Conservation (phyloP, 768 basidiomycete genomes). For the Lyophyllum shimeji region DNA sequence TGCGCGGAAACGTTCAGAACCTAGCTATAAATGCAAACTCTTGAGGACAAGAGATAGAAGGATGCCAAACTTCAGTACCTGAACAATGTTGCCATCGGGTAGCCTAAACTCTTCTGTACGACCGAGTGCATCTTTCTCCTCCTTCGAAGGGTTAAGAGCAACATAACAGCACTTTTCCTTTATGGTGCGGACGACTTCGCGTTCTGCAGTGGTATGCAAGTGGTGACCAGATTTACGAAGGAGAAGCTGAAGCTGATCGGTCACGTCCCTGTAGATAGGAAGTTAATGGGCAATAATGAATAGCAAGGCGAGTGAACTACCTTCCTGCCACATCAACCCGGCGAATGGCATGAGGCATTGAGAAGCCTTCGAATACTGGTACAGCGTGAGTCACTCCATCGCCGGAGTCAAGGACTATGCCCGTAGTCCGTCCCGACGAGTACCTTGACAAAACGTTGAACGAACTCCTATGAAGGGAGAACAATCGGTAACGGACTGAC, state of each 20-base stretch:
- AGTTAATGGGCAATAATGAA: constrained; percentile 12
- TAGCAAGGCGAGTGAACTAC: constrained; percentile 38
- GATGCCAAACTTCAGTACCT: constrained; percentile 48
- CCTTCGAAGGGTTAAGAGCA: constrained; percentile 88
- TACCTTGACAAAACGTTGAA: constrained; percentile 57
- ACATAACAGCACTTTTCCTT: constrained; percentile 99
- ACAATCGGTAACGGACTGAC: constrained; percentile 47
- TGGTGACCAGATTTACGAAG: constrained; percentile 94
- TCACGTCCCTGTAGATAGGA: constrained; percentile 75
- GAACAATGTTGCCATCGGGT: constrained; percentile 93
- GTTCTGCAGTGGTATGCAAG: constrained; percentile 94
- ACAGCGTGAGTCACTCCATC: constrained; percentile 99
- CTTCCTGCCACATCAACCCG: constrained; percentile 96
- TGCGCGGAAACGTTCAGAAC: constrained; percentile 92
- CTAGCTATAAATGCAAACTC: constrained; percentile 58
- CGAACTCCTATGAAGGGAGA: constrained; percentile 7
- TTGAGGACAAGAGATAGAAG: constrained; percentile 14
- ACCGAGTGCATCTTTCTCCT: constrained; percentile 86
- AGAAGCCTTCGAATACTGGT: constrained; percentile 98
- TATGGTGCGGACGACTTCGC: constrained; percentile 94
- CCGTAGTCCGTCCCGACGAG: constrained; percentile 96
- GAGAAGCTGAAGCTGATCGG: constrained; percentile 92
- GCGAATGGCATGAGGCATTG: constrained; percentile 97
- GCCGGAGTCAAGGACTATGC: constrained; percentile 98
- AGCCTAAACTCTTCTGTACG: constrained; percentile 86